A percentile compares a stretch with the other conserved stretches of the same genome.
These are phyloP conservation scores for Sarocladium brachiariae DNA, from an alignment of 2,329 filamentous ascomycete species.

Conservation along the genomic window DNA sequence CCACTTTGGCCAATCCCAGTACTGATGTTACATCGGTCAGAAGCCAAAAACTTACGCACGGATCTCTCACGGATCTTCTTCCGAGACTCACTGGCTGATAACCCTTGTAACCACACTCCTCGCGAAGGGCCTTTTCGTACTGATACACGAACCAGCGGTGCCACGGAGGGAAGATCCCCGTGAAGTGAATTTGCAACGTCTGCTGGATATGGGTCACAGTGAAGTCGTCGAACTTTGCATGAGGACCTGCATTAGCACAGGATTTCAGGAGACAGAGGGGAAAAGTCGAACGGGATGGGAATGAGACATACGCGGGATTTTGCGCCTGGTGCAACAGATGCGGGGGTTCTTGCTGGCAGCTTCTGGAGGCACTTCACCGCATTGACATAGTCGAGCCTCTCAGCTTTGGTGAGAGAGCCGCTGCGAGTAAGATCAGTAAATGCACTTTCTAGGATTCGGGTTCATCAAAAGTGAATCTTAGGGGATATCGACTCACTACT, in stretches of 20 bases:
- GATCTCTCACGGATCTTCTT: background rate
- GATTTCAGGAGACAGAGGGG: background rate
- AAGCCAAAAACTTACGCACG: too few species aligned
- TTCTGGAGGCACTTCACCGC: conserved; percentile 33
- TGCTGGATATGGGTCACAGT: conserved; percentile 32
- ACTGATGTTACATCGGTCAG: conserved; percentile 20
- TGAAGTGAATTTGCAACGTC: conserved; percentile 27
- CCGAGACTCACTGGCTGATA: conserved; percentile 8
- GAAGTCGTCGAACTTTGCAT: conserved; percentile 31
- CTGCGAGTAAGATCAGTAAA: conserved; percentile 11
- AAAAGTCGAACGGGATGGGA: background rate
- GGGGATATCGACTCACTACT: conserved; percentile 20
- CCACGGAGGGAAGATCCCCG: conserved; percentile 30
- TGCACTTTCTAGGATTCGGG: background rate
- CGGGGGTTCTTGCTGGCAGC: conserved; percentile 23
- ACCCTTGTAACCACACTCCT: conserved; percentile 30
- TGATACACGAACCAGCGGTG: conserved; percentile 27
- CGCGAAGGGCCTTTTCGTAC: conserved; percentile 17
- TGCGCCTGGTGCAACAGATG: conserved; percentile 28
- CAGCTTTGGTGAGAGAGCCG: conserved; percentile 22
- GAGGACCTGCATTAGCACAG: conserved; percentile 3
- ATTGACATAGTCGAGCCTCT: conserved; percentile 32
- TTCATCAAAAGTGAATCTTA: background rate
- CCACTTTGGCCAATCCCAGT: conserved; percentile 44
- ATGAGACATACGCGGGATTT: conserved; percentile 19